Base-by-base conservation (phyloP, 2,329 filamentous ascomycete species). In the Phaeosphaeriaceae sp. region DNA sequence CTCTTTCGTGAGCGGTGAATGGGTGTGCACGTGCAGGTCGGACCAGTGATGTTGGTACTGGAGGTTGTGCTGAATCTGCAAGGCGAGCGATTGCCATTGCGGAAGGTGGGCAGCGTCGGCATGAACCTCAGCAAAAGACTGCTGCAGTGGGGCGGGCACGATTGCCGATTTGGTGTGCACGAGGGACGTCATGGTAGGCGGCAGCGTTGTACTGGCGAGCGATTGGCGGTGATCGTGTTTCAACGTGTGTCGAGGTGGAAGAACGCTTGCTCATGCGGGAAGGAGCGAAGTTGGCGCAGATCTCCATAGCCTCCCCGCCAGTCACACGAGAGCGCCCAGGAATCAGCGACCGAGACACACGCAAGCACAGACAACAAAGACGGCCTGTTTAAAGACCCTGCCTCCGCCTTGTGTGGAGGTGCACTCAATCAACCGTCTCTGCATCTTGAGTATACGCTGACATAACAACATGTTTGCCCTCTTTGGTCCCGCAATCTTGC, bases 11-110 rank as follows among this genome's bases (percentile, higher is more conserved):
- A 78, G 51, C 20, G 79, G 77, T 44, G 82, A 78, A 53, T 79
- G 76, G 1, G 77, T 82, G 75, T 89, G 83, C 20, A 87, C 71
- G 49, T 83, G 76, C 47, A 93, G 77, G 21, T 82, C 75, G 21
- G 85, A 86, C 91, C 91, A 95, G 72, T 89, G 85, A 76, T 94
- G 91, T 75, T 93, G 90, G 74, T 90, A 83, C 66, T 86, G 82
- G 48, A 95, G 85, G 75, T 93, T 93, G 75, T 89, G 85, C 53
- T 87, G 81, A 50, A 93, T 87, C 50, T 87, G 82, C 25, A 83
- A 76, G 46, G 86, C 84, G 48, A 91, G 84, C 51, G 83, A 78
- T 66, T 81, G 78, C 68, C 74, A 57, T 68, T 67, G 58, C 51
- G 72, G 71, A 60, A 70, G 70, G 68, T 73, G 72, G 19, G 65